Base-by-base conservation (phyloP, 2,329 filamentous ascomycete genomes). In the Blumeria hordei region DNA sequence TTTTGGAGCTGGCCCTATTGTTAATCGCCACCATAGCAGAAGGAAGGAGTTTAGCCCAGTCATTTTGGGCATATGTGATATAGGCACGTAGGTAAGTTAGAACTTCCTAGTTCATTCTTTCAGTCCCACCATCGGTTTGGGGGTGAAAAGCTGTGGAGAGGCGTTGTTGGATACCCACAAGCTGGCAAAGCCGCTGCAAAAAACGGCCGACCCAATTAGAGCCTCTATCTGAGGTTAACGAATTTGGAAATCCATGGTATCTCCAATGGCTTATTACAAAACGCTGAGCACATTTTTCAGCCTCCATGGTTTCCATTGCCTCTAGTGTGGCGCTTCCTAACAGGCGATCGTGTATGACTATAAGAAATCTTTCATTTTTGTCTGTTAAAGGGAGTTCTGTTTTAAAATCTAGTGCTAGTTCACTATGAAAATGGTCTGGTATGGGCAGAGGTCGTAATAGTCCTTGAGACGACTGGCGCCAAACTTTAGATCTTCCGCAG, bases 81-180 rank as follows among this genome's bases (percentile, higher is more conserved):
- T 53, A 53, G 2, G 35, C 50, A 39, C 35, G 37, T 11, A 53
- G 50, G 28, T 39, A 41, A 10, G 16, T 39, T 28, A 39, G 50
- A 18, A 53, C 50, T 34, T 53, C 50, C n/a, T 53, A 36, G 33
- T 53, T 53, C 16, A 18, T 16, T 21, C 50, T 53, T 39, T 53
- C 50, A 9, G 8, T 53, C 32, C 34, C 50, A 12, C 50, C 35
- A 53, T 53, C 50, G 32, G 47, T 50, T n/a, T 50, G 47, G n/a
- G 47, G 47, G 21, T 50, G 47, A 28, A 21, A 37, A 14, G 50
- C 50, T 37, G 50, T 53, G n/a, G n/a, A 37, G 16, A 53, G 34
- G 6, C 50, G 16, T 39, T 53, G 34, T 14, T 53, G 10, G 12
- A 53, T 53, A 16, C 33, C 50, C 9, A 53, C 50, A 10, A 53